Conservation (phyloP, 179 eudicot genomes). For the Patellifolia procumbens region DNA sequence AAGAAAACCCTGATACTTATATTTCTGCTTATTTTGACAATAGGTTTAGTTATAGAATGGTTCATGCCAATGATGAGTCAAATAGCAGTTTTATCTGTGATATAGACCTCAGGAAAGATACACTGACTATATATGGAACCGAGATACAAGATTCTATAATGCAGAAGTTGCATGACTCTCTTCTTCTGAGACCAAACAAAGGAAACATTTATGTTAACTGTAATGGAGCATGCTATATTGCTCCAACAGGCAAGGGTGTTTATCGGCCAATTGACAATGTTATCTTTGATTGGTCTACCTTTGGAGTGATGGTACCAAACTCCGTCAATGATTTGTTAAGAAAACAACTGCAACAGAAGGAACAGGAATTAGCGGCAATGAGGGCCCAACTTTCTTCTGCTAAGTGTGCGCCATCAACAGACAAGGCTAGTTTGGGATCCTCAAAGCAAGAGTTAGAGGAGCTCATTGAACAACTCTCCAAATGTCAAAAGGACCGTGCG, state of each 20-base stretch:
- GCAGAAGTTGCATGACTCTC: conserved; percentile 24
- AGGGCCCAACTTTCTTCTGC: not conserved
- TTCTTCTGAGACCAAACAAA: conserved; percentile 8
- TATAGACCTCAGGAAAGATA: conserved; percentile 23
- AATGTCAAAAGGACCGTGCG: not conserved
- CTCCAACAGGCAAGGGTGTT: not conserved
- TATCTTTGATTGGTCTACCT: conserved; percentile 29
- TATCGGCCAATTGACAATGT: conserved; percentile 19
- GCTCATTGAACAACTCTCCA: not conserved
- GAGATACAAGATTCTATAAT: conserved; percentile 17
- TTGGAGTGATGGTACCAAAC: conserved; percentile 27
- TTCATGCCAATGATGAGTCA: not conserved
- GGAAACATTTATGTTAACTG: conserved; percentile 26
- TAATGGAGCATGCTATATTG: conserved; percentile 30
- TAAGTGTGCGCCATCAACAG: not conserved
- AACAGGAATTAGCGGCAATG: not conserved
- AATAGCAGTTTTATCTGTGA: not conserved
- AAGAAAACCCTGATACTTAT: conserved; percentile 13
- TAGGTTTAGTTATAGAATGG: conserved; percentile 16
- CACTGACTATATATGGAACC: conserved; percentile 19
- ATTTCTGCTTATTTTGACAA: not conserved
- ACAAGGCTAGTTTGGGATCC: not conserved
- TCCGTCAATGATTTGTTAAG: conserved; percentile 14
- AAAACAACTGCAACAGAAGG: conserved; percentile 20
- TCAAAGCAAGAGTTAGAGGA: conserved; percentile 9